Conservation (phyloP, 2,329 filamentous ascomycete species). For the Diplodia mutila region DNA sequence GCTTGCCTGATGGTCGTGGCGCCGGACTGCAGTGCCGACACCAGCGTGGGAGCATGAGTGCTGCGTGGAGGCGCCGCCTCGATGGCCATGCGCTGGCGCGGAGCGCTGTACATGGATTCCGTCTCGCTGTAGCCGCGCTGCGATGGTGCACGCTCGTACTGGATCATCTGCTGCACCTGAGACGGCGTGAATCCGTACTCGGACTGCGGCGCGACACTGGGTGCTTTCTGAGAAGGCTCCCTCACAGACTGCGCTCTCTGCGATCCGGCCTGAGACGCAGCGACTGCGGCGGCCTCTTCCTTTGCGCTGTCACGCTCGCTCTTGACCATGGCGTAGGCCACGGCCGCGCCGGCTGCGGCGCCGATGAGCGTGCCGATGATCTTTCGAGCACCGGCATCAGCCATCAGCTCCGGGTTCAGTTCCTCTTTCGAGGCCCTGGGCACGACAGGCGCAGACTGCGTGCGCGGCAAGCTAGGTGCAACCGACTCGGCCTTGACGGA, state of each 20-base stretch:
- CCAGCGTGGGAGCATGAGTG: constrained; percentile 33
- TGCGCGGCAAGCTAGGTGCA: constrained; percentile 36
- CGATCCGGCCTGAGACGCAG: constrained; percentile 2
- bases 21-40: constrained; percentile 25
- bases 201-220: constrained; percentile 7
- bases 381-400: constrained; percentile 61
- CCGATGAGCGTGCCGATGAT: constrained; percentile 78
- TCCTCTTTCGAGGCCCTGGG: constrained; percentile 33
- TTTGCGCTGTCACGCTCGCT: constrained; percentile 56
- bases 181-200: constrained; percentile 19
- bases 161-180: constrained; percentile 26
- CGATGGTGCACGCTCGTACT: constrained; percentile 22
- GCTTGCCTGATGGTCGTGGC: constrained; percentile 17
- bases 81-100: constrained; percentile 40
- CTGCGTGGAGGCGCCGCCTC: constrained; percentile 42
- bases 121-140: constrained; percentile 45
- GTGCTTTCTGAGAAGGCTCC: constrained; percentile 12
- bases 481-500: constrained; percentile 30
- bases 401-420: constrained; percentile 38
- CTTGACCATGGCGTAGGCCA: constrained; percentile 74
- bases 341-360: constrained; percentile 74
- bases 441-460: constrained; percentile 38
- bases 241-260: constrained; percentile 8
- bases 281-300: constrained; percentile 42
- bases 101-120: constrained; percentile 31